These are phyloP conservation scores for Diaporthe nobilis DNA, from an alignment of 2,329 filamentous ascomycete genomes.

Conservation along the genomic window DNA sequence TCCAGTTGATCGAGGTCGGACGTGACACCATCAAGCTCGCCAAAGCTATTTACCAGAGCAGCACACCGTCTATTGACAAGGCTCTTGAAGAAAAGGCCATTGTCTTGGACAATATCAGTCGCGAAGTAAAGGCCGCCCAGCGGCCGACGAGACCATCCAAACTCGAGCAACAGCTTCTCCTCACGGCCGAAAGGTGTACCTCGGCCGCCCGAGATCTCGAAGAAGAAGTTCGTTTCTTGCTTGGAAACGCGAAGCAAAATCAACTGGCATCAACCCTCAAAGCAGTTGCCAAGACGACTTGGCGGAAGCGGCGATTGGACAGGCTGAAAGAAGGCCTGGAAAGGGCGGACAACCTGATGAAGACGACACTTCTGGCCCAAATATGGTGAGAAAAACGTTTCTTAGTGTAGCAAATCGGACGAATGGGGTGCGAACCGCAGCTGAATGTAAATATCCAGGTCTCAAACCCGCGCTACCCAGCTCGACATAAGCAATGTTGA, in stretches of 20 bases:
- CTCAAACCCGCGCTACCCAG: not conserved
- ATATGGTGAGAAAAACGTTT: not conserved
- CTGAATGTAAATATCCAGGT: not conserved
- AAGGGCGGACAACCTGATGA: not conserved
- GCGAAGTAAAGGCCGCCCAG: not conserved
- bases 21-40: slow-evolving; percentile 5
- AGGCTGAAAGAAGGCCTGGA: slow-evolving; percentile 1
- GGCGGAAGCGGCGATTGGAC: slow-evolving; percentile 23
- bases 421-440: not conserved
- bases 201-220: slow-evolving; percentile 1
- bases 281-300: slow-evolving; percentile 1
- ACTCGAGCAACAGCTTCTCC: not conserved
- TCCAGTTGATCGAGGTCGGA: slow-evolving; percentile 19
- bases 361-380: not conserved
- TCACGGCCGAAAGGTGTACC: not conserved
- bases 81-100: not conserved
- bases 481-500: not conserved
- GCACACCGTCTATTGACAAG: not conserved
- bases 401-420: not conserved
- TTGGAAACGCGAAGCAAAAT: slow-evolving; percentile 5
- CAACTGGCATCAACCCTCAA: slow-evolving; percentile 12
- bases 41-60: slow-evolving; percentile 1
- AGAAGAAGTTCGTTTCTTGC: slow-evolving; percentile 3
- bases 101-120: not conserved
- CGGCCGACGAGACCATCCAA: not conserved